Evolutionary conservation across 306 rosid species (phyloP), one percentile per base, ranked within the genome.

Genomic region (Notholithocarpus densiflorus): DNA sequence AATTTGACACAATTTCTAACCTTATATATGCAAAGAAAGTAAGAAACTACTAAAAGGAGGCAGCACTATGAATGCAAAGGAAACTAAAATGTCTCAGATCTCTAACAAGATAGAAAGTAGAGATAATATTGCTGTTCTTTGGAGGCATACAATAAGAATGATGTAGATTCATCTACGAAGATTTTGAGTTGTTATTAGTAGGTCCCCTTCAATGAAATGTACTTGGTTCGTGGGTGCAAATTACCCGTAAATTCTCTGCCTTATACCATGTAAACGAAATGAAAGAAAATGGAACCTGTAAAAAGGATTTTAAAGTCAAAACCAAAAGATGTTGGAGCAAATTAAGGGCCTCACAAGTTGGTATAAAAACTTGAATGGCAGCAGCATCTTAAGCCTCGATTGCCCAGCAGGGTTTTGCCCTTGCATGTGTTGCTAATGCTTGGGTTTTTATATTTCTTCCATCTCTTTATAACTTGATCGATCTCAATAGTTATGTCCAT

Each of bases 311-410:
- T 61, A 75, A 66, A 65, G 82, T 73, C 84, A 76, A 62, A 71
- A 79, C 89, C 86, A 81, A 74, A 65, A 75, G 73, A 82, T 80
- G 56, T 68, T 23, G 52, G 51, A 48, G 13, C 75, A 71, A 76
- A 56, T 55, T 66, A 53, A 76, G 74, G 81, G 86, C 82, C 83
- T 82, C 79, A 72, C 73, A 85, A 70, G 68, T 79, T 73, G 83
- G 70, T 77, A 80, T 55, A 59, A 82, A 85, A 85, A 80, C 80
- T 79, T 73, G 6, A 74, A 71, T 37, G 51, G 86, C 32, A 71
- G 86, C 32, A 71, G 23, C 43, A 12, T 77, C 32, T 10, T 40
- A 23, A 77, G 61, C 66, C 74, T 52, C 62, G 31, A 24, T 75
- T 34, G 13, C 37, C 32, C 15, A 21, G 57, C 62, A 83, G 45